Evolutionary conservation across 148 eudicot genomes (phyloP), one percentile per base, ranked within the genome.

Genomic region (Persicaria tinctoria): DNA sequence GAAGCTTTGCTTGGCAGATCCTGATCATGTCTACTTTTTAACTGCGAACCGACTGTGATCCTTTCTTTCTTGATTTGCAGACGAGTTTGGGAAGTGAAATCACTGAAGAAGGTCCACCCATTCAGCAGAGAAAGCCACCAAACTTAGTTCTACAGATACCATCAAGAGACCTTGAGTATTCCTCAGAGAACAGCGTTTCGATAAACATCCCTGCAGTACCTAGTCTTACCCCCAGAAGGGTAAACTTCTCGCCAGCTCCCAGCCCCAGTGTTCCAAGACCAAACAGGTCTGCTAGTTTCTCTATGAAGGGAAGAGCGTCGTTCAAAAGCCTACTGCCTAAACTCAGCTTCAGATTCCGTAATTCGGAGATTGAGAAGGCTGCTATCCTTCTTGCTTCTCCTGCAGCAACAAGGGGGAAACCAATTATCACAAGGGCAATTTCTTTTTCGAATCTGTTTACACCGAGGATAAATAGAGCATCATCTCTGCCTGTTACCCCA

Each of bases 401-500:
- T n/a, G 85, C 89, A 60, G 74, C 75, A 18, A 51, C 78, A 50
- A 79, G 76, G n/a, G 83, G 78, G 56, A 89, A 84, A 81, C 71
- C 87, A 16, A 81, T 72, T 4, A 77, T 83, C 69, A 13, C 80
- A 1, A 83, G 96, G 83, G 82, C 93, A 17, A 83, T 86, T 56
- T 91, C 98, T 56, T 75, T 91, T 55, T 48, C 92, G 4, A 87
- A 84, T 75, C 57, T 92, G 51, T 95, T 95, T 41, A 78, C 82
- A 23, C 76, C 86, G 53, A 92, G 76, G 85, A 83, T 81, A 73
- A 88, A 86, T 12, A 80, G 83, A 76, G 82, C 94, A 38, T 85
- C 90, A 64, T 96, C 99, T 53, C 78, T 96, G 74, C 99, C 99
- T 66, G 89, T 64, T 44, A 86, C 91, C 27, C 94, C 91, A 10